phyloP scores from a whole-genome alignment of 345 rosid species.

The Boechera retrofracta region DNA sequence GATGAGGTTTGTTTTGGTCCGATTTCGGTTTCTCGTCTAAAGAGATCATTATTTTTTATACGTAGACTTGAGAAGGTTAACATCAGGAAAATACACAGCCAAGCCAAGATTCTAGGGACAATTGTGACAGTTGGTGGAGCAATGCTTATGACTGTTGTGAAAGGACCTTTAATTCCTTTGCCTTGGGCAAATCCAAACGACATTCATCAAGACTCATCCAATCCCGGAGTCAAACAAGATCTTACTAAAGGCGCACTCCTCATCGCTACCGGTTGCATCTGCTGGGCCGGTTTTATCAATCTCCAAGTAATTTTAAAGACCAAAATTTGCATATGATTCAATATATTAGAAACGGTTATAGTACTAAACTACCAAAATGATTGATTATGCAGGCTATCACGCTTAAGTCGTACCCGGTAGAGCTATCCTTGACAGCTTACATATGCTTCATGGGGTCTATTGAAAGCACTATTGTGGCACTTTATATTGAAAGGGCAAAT shows the following conservation, averaged over 20 bases:
- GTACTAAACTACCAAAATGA: background rate
- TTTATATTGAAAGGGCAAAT: conserved; percentile 57
- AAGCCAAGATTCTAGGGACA: conserved; percentile 87
- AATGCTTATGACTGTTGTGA: conserved; percentile 76
- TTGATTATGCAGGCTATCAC: conserved; percentile 59
- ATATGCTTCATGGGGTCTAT: conserved; percentile 75
- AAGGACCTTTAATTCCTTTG: conserved; percentile 62
- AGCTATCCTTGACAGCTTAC: conserved; percentile 77
- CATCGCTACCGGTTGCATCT: conserved; percentile 54
- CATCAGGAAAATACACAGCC: conserved; percentile 61
- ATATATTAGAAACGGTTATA: background rate
- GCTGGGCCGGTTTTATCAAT: conserved; percentile 70
- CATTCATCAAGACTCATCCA: conserved; percentile 33
- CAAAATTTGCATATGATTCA: conserved; percentile 4
- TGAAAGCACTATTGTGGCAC: conserved; percentile 61
- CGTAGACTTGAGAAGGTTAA: conserved; percentile 78
- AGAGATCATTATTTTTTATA: background rate
- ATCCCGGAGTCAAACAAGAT: conserved; percentile 45
- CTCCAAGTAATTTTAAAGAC: conserved; percentile 58
- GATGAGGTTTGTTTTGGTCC: background rate
- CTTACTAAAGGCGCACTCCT: conserved; percentile 65
- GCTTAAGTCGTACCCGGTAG: conserved; percentile 73
- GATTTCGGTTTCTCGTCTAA: background rate
- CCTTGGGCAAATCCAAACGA: conserved; percentile 67
- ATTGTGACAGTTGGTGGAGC: conserved; percentile 89